phyloP scores from a whole-genome alignment of 2,329 filamentous ascomycete species.

The Paracoccidioides lutzii region DNA sequence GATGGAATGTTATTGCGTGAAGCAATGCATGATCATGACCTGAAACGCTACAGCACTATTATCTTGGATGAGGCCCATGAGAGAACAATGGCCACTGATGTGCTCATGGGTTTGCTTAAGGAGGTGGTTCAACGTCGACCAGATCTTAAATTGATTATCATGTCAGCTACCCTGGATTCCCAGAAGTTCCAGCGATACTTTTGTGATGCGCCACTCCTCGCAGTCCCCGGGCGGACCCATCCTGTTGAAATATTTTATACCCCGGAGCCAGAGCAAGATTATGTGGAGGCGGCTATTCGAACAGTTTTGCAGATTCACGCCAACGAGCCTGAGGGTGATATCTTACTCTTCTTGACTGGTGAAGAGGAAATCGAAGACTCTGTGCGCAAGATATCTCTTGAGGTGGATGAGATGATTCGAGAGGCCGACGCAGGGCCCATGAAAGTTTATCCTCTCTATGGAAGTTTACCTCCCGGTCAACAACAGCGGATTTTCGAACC shows the following conservation, averaged over 20 bases:
- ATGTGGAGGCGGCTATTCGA: slow-evolving; percentile 85
- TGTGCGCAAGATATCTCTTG: slow-evolving; percentile 77
- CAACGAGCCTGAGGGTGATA: slow-evolving; percentile 80
- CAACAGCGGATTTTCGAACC: slow-evolving; percentile 94
- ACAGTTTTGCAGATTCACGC: slow-evolving; percentile 96
- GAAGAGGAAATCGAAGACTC: slow-evolving; percentile 98
- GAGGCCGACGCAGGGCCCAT: slow-evolving; percentile 87
- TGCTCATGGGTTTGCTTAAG: slow-evolving; percentile 92
- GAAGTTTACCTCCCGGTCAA: slow-evolving; percentile 78
- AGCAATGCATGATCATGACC: slow-evolving; percentile 87
- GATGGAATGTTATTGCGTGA: slow-evolving; percentile 96
- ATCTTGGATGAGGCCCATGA: slow-evolving; percentile 99
- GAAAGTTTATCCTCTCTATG: slow-evolving; percentile 85
- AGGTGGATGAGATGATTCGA: slow-evolving; percentile 79
- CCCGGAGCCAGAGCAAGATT: slow-evolving; percentile 87
- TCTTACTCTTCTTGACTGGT: slow-evolving; percentile 87
- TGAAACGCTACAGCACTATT: slow-evolving; percentile 89
- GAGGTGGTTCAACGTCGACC: slow-evolving; percentile 68
- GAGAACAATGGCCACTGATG: slow-evolving; percentile 90
- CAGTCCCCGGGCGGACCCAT: slow-evolving; percentile 87
- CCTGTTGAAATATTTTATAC: slow-evolving; percentile 99
- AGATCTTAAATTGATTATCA: slow-evolving; percentile 96
- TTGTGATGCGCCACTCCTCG: slow-evolving; percentile 80
- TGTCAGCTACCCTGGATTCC: slow-evolving; percentile 94
- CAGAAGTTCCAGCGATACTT: slow-evolving; percentile 98